Evolutionary conservation across 768 basidiomycete genomes (phyloP).

Genomic region (Mycena alexandri): DNA sequence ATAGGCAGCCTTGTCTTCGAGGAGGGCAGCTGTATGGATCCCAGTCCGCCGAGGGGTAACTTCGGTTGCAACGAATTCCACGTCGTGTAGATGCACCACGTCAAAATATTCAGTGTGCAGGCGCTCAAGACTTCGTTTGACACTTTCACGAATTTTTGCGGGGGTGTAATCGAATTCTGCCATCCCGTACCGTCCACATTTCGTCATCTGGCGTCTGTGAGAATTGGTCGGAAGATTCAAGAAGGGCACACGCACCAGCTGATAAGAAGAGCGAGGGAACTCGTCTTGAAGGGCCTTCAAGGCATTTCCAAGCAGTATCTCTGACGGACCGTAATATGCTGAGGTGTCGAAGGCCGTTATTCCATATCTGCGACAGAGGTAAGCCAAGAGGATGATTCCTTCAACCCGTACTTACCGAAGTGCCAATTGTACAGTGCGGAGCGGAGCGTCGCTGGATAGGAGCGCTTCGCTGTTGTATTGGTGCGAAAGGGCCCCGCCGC

Average conservation of each 20-base stretch:
- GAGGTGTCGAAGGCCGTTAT: conserved; percentile 87
- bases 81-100: conserved; percentile 85
- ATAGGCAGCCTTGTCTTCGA: conserved; percentile 67
- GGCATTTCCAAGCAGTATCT: conserved; percentile 79
- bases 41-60: conserved; percentile 65
- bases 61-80: conserved; percentile 78
- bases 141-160: conserved; percentile 70
- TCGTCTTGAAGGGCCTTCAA: conserved; percentile 70
- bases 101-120: conserved; percentile 85
- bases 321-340: conserved; percentile 84
- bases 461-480: conserved; percentile 75
- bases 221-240: conserved; percentile 5
- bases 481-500: conserved; percentile 77
- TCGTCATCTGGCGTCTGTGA: conserved; percentile 72
- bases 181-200: conserved; percentile 83
- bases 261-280: conserved; percentile 84
- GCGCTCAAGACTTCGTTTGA: conserved; percentile 74
- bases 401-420: conserved; percentile 65
- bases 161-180: conserved; percentile 83
- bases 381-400: conserved; percentile 15
- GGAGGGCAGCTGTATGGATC: conserved; percentile 68
- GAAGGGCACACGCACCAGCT: conserved; percentile 63
- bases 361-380: conserved; percentile 70
- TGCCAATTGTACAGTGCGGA: conserved; percentile 79
- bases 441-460: conserved; percentile 66